A percentile compares a stretch with the other conserved stretches of the same genome.
phyloP scores from a whole-genome alignment of 495 filamentous ascomycete genomes.

The Penicillium nucicola region DNA sequence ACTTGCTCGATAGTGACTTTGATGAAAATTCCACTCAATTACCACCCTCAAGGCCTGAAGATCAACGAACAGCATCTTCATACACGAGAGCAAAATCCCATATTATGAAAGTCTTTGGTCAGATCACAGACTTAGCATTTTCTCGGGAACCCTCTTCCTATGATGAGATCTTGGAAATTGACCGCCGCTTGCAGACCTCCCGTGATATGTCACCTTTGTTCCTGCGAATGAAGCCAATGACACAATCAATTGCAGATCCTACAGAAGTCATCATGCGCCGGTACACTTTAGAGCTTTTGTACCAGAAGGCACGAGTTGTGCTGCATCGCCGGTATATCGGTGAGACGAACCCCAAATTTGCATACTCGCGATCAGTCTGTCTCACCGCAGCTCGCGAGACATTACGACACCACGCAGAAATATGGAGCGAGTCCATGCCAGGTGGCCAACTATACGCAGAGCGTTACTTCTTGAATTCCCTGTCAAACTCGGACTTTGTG shows the following conservation, averaged over 20 bases:
- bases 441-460: constrained; percentile 68
- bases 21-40: constrained; percentile 31
- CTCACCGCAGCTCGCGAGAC: constrained; percentile 77
- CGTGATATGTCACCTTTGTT: constrained; percentile 65
- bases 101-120: constrained; percentile 42
- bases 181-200: constrained; percentile 67
- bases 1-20: constrained; percentile 44
- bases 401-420: constrained; percentile 69
- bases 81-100: constrained; percentile 40
- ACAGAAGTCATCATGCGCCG: constrained; percentile 77
- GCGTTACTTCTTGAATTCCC: constrained; percentile 72
- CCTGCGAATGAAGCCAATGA: constrained; percentile 64
- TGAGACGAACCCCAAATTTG: constrained; percentile 67
- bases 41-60: constrained; percentile 33
- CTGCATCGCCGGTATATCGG: constrained; percentile 82
- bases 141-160: constrained; percentile 52
- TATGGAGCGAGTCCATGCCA: constrained; percentile 71
- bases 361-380: constrained; percentile 76
- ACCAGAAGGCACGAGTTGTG: constrained; percentile 77
- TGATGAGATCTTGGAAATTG: constrained; percentile 75
- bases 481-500: constrained; percentile 79
- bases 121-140: constrained; percentile 45
- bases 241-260: constrained; percentile 71
- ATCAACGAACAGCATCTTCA: constrained; percentile 32
- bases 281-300: constrained; percentile 75